Percentiles rank a stretch among this genome's conserved stretches.
phyloP scores from a whole-genome alignment of 257 asterid genomes.

The Rhazya stricta region DNA sequence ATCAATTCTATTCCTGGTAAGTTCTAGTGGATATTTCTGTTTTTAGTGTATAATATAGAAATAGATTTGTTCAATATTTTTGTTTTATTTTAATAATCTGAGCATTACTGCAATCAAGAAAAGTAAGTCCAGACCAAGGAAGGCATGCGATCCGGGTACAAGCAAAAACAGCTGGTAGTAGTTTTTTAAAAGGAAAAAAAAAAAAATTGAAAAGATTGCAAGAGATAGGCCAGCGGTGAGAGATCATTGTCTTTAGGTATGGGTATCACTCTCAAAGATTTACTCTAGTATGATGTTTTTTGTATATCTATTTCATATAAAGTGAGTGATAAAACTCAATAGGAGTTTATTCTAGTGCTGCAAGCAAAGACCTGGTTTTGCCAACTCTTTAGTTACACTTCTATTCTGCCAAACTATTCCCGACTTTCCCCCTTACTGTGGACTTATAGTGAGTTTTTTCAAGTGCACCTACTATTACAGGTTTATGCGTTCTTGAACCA shows the following conservation, averaged over 20 bases:
- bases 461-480: not conserved
- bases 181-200: not conserved
- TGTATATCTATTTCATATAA: too few species aligned
- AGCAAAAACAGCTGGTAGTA: not conserved
- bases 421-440: too few species aligned
- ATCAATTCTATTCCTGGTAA: slow-evolving; percentile 93
- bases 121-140: not conserved
- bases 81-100: not conserved
- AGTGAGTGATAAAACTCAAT: too few species aligned
- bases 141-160: not conserved
- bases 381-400: not conserved
- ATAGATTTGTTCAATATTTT: not conserved
- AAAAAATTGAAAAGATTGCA: not conserved
- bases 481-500: not conserved
- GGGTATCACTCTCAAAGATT: too few species aligned
- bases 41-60: not conserved
- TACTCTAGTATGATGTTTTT: too few species aligned
- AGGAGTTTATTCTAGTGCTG: too few species aligned
- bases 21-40: slow-evolving; percentile 12
- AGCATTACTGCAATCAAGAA: not conserved
- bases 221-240: not conserved
- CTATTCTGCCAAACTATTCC: not conserved
- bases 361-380: not conserved
- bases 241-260: not conserved
- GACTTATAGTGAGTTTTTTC: not conserved